phyloP scores from a whole-genome alignment of 192 early-diverging fungal genomes.

The Backusella mclennaniae region DNA sequence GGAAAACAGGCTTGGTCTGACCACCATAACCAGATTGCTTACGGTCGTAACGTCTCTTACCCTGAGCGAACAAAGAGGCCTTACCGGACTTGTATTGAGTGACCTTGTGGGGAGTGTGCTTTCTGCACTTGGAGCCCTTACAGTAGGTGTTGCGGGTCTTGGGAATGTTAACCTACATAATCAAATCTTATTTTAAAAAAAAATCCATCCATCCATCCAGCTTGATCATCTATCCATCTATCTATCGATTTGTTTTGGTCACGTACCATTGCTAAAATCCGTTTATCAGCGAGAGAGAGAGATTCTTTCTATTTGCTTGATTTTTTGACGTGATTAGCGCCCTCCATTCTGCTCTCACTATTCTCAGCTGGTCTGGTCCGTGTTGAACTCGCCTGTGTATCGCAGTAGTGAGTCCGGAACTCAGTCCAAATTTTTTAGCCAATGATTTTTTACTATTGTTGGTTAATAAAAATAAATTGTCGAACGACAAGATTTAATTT shows the following conservation, averaged over 20 bases:
- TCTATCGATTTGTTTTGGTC: neutral
- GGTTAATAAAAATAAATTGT: no score
- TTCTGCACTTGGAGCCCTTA: slow-evolving; percentile 95
- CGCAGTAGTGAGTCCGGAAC: no score
- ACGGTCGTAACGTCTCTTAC: slow-evolving; percentile 63
- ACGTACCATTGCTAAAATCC: slow-evolving; percentile 18
- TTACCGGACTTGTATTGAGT: slow-evolving; percentile 99
- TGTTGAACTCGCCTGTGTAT: neutral
- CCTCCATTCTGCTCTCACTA: neutral
- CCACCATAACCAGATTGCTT: slow-evolving; percentile 99
- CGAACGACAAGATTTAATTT: no score
- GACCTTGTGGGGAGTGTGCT: slow-evolving; percentile 99
- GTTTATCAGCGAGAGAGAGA: slow-evolving; percentile 14
- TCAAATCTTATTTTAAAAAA: neutral
- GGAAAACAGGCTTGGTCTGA: slow-evolving; percentile 99
- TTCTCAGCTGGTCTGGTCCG: slow-evolving; percentile 2
- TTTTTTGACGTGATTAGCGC: neutral
- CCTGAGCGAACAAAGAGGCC: slow-evolving; percentile 99
- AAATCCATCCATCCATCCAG: neutral
- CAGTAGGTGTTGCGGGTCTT: slow-evolving; percentile 99
- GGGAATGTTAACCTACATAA: slow-evolving; percentile 92
- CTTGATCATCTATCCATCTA: neutral
- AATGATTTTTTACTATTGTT: no score
- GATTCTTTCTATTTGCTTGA: slow-evolving; percentile 12
- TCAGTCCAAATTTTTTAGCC: no score